Evolutionary conservation across 148 eudicot species (phyloP).

Genomic region (Talinum fruticosum): DNA sequence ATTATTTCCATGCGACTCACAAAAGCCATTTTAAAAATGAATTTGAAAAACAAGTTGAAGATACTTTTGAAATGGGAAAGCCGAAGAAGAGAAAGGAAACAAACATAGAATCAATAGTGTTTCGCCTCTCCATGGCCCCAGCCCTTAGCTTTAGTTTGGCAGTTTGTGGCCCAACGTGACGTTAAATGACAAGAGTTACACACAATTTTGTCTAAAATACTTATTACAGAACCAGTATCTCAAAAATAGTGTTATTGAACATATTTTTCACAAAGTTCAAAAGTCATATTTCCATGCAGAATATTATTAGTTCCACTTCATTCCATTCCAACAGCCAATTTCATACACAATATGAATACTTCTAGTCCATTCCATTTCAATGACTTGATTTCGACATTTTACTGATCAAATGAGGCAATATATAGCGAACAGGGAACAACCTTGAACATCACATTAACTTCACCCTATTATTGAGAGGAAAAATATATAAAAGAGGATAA

Average conservation of each 20-base stretch:
- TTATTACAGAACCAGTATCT: neutral
- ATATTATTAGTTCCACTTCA: neutral
- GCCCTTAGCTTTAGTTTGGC: neutral
- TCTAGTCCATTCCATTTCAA: neutral
- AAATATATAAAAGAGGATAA: conserved; percentile 1
- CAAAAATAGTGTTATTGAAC: neutral
- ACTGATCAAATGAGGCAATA: conserved; percentile 2
- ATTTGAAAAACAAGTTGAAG: neutral
- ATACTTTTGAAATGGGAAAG: neutral
- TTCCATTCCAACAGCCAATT: neutral
- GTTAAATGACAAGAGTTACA: neutral
- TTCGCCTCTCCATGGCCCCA: neutral
- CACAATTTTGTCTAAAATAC: neutral
- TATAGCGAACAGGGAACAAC: neutral
- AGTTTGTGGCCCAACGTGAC: too few species aligned
- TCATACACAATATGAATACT: neutral
- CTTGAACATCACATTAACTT: neutral
- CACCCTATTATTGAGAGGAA: neutral
- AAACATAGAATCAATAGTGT: neutral
- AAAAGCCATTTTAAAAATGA: neutral
- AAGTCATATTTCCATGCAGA: neutral
- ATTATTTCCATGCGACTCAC: too few species aligned
- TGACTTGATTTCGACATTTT: neutral
- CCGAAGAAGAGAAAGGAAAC: neutral
- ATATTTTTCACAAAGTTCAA: neutral